Percentiles rank a stretch among this genome's conserved stretches.
Evolutionary conservation across 1,284 basidiomycete genomes (phyloP).

Genomic region (Filobasidium uniguttulatum): DNA sequence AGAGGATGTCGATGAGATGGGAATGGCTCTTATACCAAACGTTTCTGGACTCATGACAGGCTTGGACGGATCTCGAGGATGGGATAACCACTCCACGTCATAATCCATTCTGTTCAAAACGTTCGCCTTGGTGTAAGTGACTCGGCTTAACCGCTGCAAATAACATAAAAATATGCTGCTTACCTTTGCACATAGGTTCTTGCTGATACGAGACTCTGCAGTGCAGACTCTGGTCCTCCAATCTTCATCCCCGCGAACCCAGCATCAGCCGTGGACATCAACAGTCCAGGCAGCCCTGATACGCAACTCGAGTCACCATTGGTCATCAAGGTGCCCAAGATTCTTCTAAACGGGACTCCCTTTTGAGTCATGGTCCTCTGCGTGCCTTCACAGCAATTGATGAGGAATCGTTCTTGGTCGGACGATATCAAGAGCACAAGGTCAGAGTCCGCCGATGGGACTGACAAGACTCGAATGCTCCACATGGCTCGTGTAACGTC

Average conservation of each 20-base stretch:
- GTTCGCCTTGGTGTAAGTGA: no score
- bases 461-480: slow-evolving; percentile 34
- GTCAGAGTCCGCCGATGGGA: slow-evolving; percentile 57
- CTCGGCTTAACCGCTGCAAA: no score
- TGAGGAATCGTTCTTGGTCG: slow-evolving; percentile 64
- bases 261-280: slow-evolving; percentile 71
- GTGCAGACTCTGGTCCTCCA: slow-evolving; percentile 56
- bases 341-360: slow-evolving; percentile 48
- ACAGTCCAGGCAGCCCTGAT: slow-evolving; percentile 56
- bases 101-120: no score
- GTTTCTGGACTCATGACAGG: background rate
- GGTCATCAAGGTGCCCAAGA: slow-evolving; percentile 60
- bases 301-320: slow-evolving; percentile 48
- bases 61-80: background rate
- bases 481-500: no score
- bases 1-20: background rate
- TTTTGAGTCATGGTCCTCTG: slow-evolving; percentile 59
- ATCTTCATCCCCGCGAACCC: slow-evolving; percentile 48
- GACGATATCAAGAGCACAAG: slow-evolving; percentile 60
- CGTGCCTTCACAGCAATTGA: slow-evolving; percentile 73
- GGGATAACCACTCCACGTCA: background rate
- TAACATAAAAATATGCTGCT: no score
- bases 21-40: slow-evolving; percentile 8
- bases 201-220: slow-evolving; percentile 55
- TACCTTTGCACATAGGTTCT: slow-evolving; percentile 25